Conservation (phyloP, 768 basidiomycete genomes). For the Artomyces pyxidatus region DNA sequence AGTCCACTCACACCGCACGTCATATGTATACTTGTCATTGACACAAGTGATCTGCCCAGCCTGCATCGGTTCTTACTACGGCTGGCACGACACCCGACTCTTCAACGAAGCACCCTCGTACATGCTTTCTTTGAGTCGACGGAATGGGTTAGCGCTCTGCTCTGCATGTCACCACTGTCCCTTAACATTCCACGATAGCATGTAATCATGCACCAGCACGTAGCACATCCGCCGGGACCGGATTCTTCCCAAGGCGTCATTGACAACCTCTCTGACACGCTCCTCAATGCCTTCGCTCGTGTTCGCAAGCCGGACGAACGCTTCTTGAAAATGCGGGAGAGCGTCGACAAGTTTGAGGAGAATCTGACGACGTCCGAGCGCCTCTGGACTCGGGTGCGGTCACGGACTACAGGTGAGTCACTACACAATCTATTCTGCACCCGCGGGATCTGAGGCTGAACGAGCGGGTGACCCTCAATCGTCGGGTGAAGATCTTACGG, state of each 20-base stretch:
- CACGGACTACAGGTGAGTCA: conserved; percentile 79
- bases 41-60: conserved; percentile 32
- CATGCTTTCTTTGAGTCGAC: conserved; percentile 93
- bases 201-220: conserved; percentile 94
- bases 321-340: conserved; percentile 86
- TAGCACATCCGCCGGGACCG: conserved; percentile 85
- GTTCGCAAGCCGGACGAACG: conserved; percentile 97
- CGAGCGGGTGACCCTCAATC: conserved; percentile 71
- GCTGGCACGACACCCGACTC: conserved; percentile 85
- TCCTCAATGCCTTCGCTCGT: conserved; percentile 91
- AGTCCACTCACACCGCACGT: conserved; percentile 22
- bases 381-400: conserved; percentile 68
- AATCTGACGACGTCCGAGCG: conserved; percentile 78
- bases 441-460: conserved; percentile 67
- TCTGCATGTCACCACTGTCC: conserved; percentile 1
- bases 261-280: conserved; percentile 92
- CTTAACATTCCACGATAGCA: conserved; percentile 42
- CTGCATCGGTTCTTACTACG: conserved; percentile 90
- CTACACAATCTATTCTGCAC: conserved; percentile 19
- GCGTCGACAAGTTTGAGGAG: conserved; percentile 94
- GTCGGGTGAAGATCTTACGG: conserved; percentile 83
- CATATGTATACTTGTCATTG: background rate
- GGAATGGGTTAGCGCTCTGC: conserved; percentile 76
- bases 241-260: conserved; percentile 75
- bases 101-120: conserved; percentile 86